Percentiles rank a stretch among this genome's conserved stretches.
Evolutionary conservation across 495 filamentous ascomycete species (phyloP).

Genomic region (Penicillium flavigenum): DNA sequence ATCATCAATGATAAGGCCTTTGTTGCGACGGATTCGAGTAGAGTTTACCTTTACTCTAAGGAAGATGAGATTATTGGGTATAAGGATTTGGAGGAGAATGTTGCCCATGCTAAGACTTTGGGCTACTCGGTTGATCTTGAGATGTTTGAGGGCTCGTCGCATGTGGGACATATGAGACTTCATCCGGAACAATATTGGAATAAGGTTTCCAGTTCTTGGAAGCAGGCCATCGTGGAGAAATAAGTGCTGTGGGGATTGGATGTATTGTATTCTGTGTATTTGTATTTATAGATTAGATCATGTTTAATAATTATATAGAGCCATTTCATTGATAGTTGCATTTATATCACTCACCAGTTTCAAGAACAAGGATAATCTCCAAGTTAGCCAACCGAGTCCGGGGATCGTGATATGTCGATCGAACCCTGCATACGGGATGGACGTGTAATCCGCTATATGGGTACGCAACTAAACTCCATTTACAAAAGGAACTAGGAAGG

Average conservation of each 20-base stretch:
- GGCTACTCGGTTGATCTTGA: slow-evolving; percentile 45
- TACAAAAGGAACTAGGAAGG: neutral
- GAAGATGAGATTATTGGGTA: slow-evolving; percentile 55
- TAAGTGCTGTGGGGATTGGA: neutral
- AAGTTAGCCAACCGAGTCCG: too few species aligned
- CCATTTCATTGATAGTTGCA: neutral
- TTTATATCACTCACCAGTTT: neutral
- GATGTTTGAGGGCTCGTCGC: slow-evolving; percentile 52
- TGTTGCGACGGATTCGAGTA: slow-evolving; percentile 14
- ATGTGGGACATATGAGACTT: slow-evolving; percentile 56
- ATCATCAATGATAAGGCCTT: slow-evolving; percentile 27
- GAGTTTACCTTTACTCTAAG: slow-evolving; percentile 54
- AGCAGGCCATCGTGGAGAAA: slow-evolving; percentile 14
- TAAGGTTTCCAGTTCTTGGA: slow-evolving; percentile 46
- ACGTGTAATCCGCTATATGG: too few species aligned
- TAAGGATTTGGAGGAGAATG: slow-evolving; percentile 53
- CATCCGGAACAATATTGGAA: slow-evolving; percentile 55
- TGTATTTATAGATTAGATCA: slow-evolving; percentile 8
- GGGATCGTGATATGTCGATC: neutral
- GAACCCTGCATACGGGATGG: too few species aligned
- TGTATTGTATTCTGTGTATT: neutral
- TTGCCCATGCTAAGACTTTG: slow-evolving; percentile 38
- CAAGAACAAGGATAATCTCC: neutral
- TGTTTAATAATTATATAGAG: slow-evolving; percentile 5
- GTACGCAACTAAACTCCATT: neutral